Base-by-base conservation (phyloP, 495 filamentous ascomycete species). In the Extremus antarcticus region DNA sequence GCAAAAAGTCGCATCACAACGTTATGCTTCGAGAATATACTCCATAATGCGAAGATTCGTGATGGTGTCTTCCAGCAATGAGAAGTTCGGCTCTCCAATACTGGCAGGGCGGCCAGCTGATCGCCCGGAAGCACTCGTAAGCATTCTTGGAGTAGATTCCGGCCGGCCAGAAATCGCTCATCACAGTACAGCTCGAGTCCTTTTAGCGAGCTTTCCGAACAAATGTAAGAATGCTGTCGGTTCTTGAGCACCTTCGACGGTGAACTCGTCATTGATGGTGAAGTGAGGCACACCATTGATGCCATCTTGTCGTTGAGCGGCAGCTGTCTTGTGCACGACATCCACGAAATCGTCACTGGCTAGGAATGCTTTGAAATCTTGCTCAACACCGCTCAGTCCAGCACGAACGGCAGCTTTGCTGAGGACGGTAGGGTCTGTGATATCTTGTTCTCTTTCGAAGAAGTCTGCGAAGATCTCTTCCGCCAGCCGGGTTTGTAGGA, bases 201-300 rank as follows among this genome's bases (percentile, higher is more conserved):
- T 45, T 21, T 17, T 45, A 51, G 65, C 65, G 43, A 66, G 40
- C 41, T 58, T 43, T 56, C 65, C 60, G 51, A 69, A 69, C 2
- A 67, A 39, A 54, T 61, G 47, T 39, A 63, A 56, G 50, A 69
- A 69, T 11, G 63, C 63, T n/a, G 47, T 50, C 19, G 66, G 64
- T 21, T 66, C 66, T 53, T 68, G 57, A 20, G 64, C 64, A 3
- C 66, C 66, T 15, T 57, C 56, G 53, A 68, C 51, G 49, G 63
- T 58, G 39, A 59, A 66, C 38, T 38, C 24, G 21, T 56, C 66
- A 19, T 66, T 57, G 47, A 68, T 61, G 0, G 49, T 57, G 61
- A 87, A 89, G 64, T 85, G 76, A 0, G 87, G 87, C 56, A 92
- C 88, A 0, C 85, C 87, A 24, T 67, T 73, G 38, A 92, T 75